Percentiles rank a stretch among this genome's conserved stretches.
phyloP scores from a whole-genome alignment of 139 green algal species.

The Nannochloris sp. region DNA sequence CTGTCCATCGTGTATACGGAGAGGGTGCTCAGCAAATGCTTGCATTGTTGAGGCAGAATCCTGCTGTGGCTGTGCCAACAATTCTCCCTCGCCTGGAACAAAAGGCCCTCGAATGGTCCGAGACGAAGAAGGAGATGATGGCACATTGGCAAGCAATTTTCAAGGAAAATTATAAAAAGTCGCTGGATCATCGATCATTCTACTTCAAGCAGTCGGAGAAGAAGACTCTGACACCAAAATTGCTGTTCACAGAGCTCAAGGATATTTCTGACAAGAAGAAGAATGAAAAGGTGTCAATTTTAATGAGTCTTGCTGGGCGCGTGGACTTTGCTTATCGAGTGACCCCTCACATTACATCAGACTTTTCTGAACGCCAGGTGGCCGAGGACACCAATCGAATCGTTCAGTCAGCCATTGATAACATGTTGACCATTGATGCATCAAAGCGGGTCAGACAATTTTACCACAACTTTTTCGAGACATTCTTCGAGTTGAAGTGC shows the following conservation, averaged over 20 bases:
- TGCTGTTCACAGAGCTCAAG: conserved; percentile 80
- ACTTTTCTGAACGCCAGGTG: conserved; percentile 46
- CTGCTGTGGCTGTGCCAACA: conserved; percentile 72
- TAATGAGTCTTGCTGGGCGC: conserved; percentile 23
- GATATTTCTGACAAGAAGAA: conserved; percentile 71
- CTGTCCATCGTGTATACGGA: conserved; percentile 84
- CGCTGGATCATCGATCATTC: conserved; percentile 94
- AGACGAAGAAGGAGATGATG: conserved; percentile 67
- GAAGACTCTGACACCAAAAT: conserved; percentile 80
- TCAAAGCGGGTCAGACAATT: conserved; percentile 25
- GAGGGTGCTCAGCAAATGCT: conserved; percentile 51
- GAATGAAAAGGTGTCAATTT: conserved; percentile 30
- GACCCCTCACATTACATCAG: conserved; percentile 58
- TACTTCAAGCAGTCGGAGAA: conserved; percentile 99
- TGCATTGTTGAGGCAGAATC: conserved; percentile 80
- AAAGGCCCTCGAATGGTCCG: conserved; percentile 88
- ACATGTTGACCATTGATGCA: conserved; percentile 14
- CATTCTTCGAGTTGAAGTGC: conserved; percentile 69
- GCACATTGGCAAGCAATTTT: conserved; percentile 81
- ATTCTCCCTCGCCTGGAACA: conserved; percentile 79
- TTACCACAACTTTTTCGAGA: conserved; percentile 64
- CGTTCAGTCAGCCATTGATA: conserved; percentile 32
- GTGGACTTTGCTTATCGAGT: conserved; percentile 26
- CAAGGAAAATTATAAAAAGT: conserved; percentile 96
- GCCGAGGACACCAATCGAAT: conserved; percentile 23